Evolutionary conservation across 176 grass and related monocot genomes (phyloP).

Genomic region (Eremochloa ophiuroides): DNA sequence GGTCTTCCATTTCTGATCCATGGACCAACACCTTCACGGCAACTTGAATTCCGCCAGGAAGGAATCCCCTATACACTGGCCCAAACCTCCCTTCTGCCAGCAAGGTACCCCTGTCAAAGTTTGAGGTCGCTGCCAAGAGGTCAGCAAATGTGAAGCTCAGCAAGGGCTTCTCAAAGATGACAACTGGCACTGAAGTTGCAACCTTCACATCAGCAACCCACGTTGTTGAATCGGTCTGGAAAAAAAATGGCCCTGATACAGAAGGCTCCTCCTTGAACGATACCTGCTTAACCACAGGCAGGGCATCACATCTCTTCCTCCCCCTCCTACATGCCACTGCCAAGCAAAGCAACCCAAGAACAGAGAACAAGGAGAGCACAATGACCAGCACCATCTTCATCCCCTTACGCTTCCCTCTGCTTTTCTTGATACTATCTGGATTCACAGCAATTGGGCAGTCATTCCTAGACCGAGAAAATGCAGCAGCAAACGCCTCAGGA

Average conservation of each 20-base stretch:
- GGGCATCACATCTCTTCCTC: conserved; percentile 34
- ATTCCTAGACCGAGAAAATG: conserved; percentile 70
- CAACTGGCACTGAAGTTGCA: conserved; percentile 78
- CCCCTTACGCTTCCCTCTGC: conserved; percentile 21
- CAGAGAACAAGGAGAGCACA: conserved; percentile 49
- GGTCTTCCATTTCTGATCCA: conserved; percentile 58
- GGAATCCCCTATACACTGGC: conserved; percentile 88
- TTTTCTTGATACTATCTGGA: conserved; percentile 43
- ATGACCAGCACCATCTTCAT: conserved; percentile 55
- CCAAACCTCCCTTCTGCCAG: conserved; percentile 88
- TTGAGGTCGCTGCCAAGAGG: conserved; percentile 71
- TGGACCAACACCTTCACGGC: conserved; percentile 87
- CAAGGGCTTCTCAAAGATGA: conserved; percentile 97
- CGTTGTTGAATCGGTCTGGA: conserved; percentile 80
- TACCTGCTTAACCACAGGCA: conserved; percentile 54
- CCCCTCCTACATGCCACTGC: conserved; percentile 32
- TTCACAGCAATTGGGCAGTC: conserved; percentile 95
- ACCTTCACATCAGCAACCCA: conserved; percentile 95
- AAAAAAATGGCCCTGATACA: conserved; percentile 76
- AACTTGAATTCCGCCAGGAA: conserved; percentile 76
- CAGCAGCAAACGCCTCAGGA: conserved; percentile 41
- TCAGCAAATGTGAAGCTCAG: conserved; percentile 77
- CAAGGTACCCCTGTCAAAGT: conserved; percentile 89
- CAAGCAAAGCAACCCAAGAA: conserved; percentile 55
- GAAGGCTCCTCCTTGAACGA: conserved; percentile 58